Percentiles rank a stretch among this genome's conserved stretches.
Conservation (phyloP, 164 flowering plant species). For the Nelumbo lutea region DNA sequence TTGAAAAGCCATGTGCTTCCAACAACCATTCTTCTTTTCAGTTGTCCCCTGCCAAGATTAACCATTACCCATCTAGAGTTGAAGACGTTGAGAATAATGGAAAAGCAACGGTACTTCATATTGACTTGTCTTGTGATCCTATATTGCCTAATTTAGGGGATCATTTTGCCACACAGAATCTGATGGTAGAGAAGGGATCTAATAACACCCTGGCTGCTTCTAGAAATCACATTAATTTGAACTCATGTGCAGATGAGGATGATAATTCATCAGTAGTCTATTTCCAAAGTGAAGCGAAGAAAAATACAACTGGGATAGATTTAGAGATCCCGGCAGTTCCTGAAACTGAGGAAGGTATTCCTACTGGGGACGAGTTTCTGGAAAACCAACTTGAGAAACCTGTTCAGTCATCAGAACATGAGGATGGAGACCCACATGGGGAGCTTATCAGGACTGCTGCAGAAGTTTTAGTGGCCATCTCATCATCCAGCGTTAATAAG, state of each 20-base stretch:
- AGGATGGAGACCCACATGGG: conserved; percentile 8
- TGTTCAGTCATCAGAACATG: conserved; percentile 7
- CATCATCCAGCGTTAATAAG: conserved; percentile 19
- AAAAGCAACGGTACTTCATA: conserved; percentile 34
- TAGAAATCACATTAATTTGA: conserved; percentile 57
- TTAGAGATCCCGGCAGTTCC: conserved; percentile 49
- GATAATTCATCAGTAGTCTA: conserved; percentile 32
- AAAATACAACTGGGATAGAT: conserved; percentile 42
- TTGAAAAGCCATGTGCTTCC: conserved; percentile 27
- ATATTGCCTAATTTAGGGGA: conserved; percentile 23
- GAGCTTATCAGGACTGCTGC: conserved; percentile 37
- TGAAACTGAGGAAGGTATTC: conserved; percentile 25
- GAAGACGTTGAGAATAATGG: conserved; percentile 18
- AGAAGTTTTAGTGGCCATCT: conserved; percentile 51
- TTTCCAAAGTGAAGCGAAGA: conserved; percentile 21
- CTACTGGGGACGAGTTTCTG: conserved; percentile 17
- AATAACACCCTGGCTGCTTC: conserved; percentile 8
- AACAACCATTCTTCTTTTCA: conserved; percentile 24
- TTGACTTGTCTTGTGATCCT: conserved; percentile 47
- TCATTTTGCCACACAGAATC: conserved; percentile 14
- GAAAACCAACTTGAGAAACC: conserved; percentile 10
- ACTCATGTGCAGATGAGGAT: conserved; percentile 47
- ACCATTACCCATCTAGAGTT: conserved; percentile 14
- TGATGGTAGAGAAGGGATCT: conserved; percentile 19
- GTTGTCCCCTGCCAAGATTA: conserved; percentile 15